Evolutionary conservation across 176 grass and related monocot genomes (phyloP), one percentile per base, ranked within the genome.

Genomic region (Paspalum notatum): DNA sequence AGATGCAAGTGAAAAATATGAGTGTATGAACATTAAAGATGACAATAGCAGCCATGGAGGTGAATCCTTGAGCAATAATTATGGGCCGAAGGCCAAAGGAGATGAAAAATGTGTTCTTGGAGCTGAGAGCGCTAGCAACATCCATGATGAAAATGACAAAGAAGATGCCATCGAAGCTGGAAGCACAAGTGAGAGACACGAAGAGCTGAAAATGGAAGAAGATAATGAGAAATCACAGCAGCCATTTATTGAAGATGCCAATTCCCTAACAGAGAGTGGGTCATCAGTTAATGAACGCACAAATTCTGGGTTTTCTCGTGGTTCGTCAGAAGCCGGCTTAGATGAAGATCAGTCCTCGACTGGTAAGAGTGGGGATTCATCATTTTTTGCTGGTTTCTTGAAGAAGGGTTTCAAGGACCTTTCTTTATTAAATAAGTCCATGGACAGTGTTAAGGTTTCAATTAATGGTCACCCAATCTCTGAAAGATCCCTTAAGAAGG

Each of bases 401-500:
- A 94, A 94, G 84, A 93, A 88, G 70, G 85, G 69, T 72, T 90
- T 97, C 72, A 89, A 92, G 54, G 90, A 90, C 75, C 83, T 88
- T 60, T 81, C 88, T 78, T 88, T 91, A 65, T 91, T 93, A 74
- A 95, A 91, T 68, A 83, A 86, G 53, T 84, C 90, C 37, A 69
- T 87, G 75, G 86, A 89, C 38, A 90, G 32, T 81, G 74, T 75
- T 84, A 91, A 90, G 61, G 90, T 98, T 87, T 98, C 82, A 66
- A 81, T 98, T 48, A 98, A 98, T 91, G 90, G 92, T 12, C 86
- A 92, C 60, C 90, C 90, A 75, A 95, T 98, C 88, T 93, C 90
- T 70, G 92, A 95, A 77, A 89, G 87, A 66, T 88, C 82, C 68
- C 86, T 95, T 88, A 95, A 89, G 76, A 91, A 92, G 81, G 96